These are phyloP conservation scores for Rhodotorula toruloides DNA, from an alignment of 768 basidiomycete genomes.

Conservation along the genomic window DNA sequence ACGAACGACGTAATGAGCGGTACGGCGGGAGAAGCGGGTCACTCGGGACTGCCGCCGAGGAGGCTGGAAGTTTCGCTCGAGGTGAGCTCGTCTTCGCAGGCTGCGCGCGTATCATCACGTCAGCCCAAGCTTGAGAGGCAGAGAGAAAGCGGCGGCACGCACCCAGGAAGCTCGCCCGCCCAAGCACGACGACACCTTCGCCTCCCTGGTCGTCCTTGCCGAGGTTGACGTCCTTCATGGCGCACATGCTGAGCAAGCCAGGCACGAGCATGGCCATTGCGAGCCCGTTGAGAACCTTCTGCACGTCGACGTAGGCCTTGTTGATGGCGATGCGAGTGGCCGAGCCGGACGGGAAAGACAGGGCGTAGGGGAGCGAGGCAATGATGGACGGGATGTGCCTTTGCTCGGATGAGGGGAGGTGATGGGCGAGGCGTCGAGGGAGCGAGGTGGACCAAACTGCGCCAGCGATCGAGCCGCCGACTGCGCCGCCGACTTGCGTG, in stretches of 20 bases:
- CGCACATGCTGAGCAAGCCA: slow-evolving; percentile 15
- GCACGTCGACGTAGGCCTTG: slow-evolving; percentile 38
- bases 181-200: slow-evolving; percentile 36
- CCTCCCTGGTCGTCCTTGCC: slow-evolving; percentile 28
- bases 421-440: slow-evolving; percentile 22
- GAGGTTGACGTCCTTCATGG: slow-evolving; percentile 29
- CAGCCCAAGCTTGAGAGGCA: no score
- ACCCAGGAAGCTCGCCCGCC: slow-evolving; percentile 31
- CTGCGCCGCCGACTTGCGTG: slow-evolving; percentile 42
- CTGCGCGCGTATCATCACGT: not conserved
- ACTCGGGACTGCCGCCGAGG: not conserved
- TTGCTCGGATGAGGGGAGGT: slow-evolving; percentile 26
- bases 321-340: slow-evolving; percentile 39
- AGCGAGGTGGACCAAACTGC: slow-evolving; percentile 41
- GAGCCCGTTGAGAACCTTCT: slow-evolving; percentile 31
- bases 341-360: slow-evolving; percentile 37
- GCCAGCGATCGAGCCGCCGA: slow-evolving; percentile 41
- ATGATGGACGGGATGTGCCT: slow-evolving; percentile 35
- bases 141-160: no score
- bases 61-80: slow-evolving; percentile 10
- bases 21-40: no score
- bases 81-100: slow-evolving; percentile 23
- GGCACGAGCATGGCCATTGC: slow-evolving; percentile 34
- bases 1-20: no score
- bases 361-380: slow-evolving; percentile 37